phyloP scores from a whole-genome alignment of 2,329 filamentous ascomycete genomes.

The Coniochaeta sp. region DNA sequence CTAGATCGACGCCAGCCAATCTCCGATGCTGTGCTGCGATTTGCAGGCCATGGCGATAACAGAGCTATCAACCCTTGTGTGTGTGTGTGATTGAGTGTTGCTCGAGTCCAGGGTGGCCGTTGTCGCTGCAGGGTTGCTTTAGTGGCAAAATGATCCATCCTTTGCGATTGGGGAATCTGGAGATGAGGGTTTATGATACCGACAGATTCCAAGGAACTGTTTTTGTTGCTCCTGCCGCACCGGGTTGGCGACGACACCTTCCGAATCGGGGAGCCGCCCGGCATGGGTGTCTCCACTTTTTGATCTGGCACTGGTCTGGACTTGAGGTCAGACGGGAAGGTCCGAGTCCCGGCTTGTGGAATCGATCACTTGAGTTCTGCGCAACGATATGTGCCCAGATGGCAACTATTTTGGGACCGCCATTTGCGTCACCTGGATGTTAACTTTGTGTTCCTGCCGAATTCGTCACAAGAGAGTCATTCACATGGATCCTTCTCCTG shows the following conservation, averaged over 20 bases:
- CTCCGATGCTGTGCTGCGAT: background rate
- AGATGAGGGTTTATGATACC: background rate
- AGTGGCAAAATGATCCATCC: background rate
- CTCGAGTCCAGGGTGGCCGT: background rate
- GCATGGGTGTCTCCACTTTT: background rate
- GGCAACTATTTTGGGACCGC: background rate
- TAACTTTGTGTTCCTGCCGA: no score
- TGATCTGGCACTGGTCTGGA: background rate
- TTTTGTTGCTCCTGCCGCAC: background rate
- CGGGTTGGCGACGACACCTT: background rate
- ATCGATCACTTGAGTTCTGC: background rate
- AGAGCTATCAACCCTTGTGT: background rate
- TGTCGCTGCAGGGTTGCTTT: background rate
- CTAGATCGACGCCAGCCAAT: background rate
- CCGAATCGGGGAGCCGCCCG: background rate
- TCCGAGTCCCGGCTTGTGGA: background rate
- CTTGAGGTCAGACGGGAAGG: background rate
- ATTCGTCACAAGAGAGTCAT: no score
- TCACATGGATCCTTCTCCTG: no score
- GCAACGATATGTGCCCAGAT: no score
- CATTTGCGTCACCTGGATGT: no score
- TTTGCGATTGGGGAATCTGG: background rate
- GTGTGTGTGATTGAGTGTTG: no score
- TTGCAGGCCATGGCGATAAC: background rate
- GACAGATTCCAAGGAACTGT: no score